phyloP scores from a whole-genome alignment of 371 early-diverging fungal species.

The Rhizopus sp. region DNA sequence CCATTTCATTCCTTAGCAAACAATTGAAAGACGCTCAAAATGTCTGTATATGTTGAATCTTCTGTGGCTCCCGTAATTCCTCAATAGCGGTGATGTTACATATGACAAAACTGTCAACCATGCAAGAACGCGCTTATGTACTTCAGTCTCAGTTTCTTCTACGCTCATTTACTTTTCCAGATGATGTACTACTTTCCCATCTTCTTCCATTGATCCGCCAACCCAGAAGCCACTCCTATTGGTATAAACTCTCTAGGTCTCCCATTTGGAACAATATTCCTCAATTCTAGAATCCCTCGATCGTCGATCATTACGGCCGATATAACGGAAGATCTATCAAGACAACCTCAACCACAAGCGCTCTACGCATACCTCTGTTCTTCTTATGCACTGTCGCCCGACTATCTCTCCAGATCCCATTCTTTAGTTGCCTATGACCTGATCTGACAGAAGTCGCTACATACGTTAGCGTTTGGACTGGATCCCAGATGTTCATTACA shows the following conservation, averaged over 20 bases:
- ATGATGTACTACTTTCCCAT: neutral
- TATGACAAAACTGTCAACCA: constrained; percentile 10
- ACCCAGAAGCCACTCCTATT: neutral
- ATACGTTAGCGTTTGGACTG: constrained; percentile 15
- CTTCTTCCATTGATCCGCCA: neutral
- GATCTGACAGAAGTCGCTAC: constrained; percentile 6
- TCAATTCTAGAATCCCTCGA: neutral
- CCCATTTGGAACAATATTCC: neutral
- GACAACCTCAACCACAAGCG: neutral
- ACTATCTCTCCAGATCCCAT: neutral
- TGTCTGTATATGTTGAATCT: constrained; percentile 7
- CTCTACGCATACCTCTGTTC: neutral
- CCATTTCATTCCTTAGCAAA: neutral
- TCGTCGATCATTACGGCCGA: neutral
- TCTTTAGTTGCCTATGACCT: neutral
- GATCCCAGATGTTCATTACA: neutral
- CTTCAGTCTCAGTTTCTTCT: neutral
- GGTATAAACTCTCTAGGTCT: neutral
- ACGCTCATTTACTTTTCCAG: neutral
- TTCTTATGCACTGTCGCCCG: neutral
- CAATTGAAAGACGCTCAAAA: constrained; percentile 13
- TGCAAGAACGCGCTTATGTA: neutral
- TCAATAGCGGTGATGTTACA: constrained; percentile 9
- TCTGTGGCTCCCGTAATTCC: constrained; percentile 1
- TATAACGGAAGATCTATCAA: neutral